Evolutionary conservation across 495 filamentous ascomycete species (phyloP), one percentile per base, ranked within the genome.

Genomic region (Penicillium goetzii): DNA sequence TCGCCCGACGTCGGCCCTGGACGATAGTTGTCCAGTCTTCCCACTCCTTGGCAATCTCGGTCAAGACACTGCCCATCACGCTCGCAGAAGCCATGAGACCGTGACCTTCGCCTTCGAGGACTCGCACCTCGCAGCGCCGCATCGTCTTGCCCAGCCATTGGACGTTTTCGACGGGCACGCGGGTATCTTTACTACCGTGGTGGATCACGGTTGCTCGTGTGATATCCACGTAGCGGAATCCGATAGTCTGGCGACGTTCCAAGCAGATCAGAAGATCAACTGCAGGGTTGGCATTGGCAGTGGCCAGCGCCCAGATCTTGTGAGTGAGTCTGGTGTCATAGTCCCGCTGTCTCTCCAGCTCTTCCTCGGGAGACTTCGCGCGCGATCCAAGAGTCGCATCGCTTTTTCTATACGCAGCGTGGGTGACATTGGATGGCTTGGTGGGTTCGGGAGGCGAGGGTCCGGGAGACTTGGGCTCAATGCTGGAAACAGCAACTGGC

Each of bases 161-260:
- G 25, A 97, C 91, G 74, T 98, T 99, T 41, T 97, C 96, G 19
- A 96, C 89, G 0, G 95, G 95, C 12, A 99, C 95, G 17, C 95
- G 84, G 8, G 90, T 93, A 66, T 99, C 95, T 68, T 89, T 89
- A 70, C 87, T 92, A 14, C 95, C 95, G 68, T 99, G 95, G 67
- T 97, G 94, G 61, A 99, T 96, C 26, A 96, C 89, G 1, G 97
- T 91, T 0, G 89, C 85, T 10, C 92, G 85, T 0, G 88, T 95
- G 65, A 98, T 97, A 71, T 99, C 95, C 19, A 96, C 93, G 68
- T 99, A 99, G 32, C 93, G 87, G 76, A 99, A 99, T 0, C 95
- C 95, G 67, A 99, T 97, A 0, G 91, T 88, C 66, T 96, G 90
- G 11, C 90, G 86, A 21, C 96, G 88, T 75, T 99, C 95, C 15